Base-by-base conservation (phyloP, 192 early-diverging fungal species). In the Helicostylum pulchrum region DNA sequence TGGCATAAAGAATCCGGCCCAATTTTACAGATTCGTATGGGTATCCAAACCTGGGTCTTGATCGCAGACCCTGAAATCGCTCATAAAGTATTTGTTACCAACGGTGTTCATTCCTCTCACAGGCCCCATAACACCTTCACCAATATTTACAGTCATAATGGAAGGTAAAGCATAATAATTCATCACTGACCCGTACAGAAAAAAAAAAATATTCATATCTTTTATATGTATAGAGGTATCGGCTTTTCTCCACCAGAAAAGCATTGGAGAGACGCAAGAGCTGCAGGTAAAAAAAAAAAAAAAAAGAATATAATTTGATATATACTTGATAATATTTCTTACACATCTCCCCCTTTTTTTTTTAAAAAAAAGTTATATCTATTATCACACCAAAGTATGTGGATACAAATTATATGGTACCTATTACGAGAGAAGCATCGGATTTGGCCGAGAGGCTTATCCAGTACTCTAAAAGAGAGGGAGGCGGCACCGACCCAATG, bases 51-150 rank as follows among this genome's bases (percentile, higher is more conserved):
- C 20, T 62, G 61, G 61, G 31, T 39, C 30, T 9, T 62, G 31
- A 51, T 62, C 14, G 32, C 20, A 3, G 61, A 62, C 50, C 61
- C 61, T 2, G 12, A 51, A 8, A 12, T 62, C 2, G 61, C 61
- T 7, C 48, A 62, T 31, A 51, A 62, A n/a, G 36, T 62, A 9
- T 62, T 62, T 62, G 46, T 62, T 48, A 32, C 47, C 19, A 62
- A 62, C 31, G 61, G 48, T 32, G 26, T 31, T 21, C 19, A 5
- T 21, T 49, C 61, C 32, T 34, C 46, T 12, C 23, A 31, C 19
- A 26, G 61, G 14, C 61, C 61, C 19, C 14, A 19, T 42, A 34
- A 20, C n/a, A 49, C 43, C 26, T 32, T 48, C 4, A 5, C 48
- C 19, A 26, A 51, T 20, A 15, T 36, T n/a, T 62, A 39, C 4